phyloP scores from a whole-genome alignment of 177 flowering plant species.

The Telopea speciosissima region DNA sequence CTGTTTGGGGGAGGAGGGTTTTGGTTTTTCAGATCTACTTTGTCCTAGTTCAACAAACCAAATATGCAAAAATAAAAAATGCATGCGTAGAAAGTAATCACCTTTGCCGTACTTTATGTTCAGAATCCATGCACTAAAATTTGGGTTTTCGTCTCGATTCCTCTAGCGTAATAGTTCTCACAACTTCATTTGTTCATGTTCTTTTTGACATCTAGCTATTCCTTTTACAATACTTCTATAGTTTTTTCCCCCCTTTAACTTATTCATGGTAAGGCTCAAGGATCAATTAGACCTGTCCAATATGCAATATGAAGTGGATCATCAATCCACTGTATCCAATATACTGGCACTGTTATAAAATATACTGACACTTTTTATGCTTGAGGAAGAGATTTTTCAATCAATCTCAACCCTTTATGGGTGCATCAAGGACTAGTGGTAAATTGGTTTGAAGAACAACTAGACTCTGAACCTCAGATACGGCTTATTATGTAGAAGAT shows the following conservation, averaged over 20 bases:
- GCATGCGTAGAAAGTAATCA: background rate
- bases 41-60: too few species aligned
- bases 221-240: background rate
- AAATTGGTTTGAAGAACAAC: conserved; percentile 35
- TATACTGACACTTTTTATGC: conserved; percentile 3
- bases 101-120: background rate
- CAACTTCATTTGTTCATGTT: background rate
- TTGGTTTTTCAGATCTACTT: too few species aligned
- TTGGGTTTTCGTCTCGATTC: background rate
- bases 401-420: conserved; percentile 18
- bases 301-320: too few species aligned
- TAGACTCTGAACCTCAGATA: conserved; percentile 19
- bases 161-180: background rate
- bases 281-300: too few species aligned
- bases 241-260: too few species aligned
- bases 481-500: conserved; percentile 20
- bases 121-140: background rate
- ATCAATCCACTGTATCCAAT: too few species aligned
- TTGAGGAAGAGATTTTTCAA: conserved; percentile 27
- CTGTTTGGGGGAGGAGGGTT: too few species aligned
- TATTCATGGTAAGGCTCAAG: background rate
- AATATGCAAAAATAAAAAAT: background rate
- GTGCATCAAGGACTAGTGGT: conserved; percentile 13
- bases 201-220: background rate
- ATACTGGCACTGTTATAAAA: too few species aligned